Conservation (phyloP, 352 stramenopile species). For the Blastocystis sp. region DNA sequence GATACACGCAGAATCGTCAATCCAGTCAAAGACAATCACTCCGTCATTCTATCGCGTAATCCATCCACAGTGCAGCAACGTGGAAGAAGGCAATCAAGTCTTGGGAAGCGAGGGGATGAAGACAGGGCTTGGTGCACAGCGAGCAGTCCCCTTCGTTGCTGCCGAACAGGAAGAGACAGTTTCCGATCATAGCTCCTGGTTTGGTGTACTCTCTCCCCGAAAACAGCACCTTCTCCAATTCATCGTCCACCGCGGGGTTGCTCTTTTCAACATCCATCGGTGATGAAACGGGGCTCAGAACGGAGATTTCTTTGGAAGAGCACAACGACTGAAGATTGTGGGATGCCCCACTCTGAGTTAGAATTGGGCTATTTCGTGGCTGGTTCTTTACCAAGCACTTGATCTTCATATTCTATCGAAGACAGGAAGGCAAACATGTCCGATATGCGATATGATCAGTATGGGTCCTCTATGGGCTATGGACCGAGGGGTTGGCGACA, state of each 20-base stretch:
- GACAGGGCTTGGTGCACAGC: constrained; percentile 41
- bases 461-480: constrained; percentile 45
- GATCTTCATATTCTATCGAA: neutral
- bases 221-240: constrained; percentile 9
- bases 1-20: constrained; percentile 62
- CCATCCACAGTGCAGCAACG: neutral
- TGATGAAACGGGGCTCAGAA: neutral
- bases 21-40: constrained; percentile 46
- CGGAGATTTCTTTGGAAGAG: neutral
- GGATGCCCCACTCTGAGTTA: too few species aligned
- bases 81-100: constrained; percentile 45
- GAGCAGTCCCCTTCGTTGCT: constrained; percentile 41
- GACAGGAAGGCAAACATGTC: constrained; percentile 4
- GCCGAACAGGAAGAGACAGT: constrained; percentile 48
- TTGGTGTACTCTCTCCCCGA: constrained; percentile 39
- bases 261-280: constrained; percentile 36
- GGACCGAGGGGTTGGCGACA: neutral
- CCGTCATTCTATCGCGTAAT: constrained; percentile 6
- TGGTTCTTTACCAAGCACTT: neutral
- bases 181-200: constrained; percentile 22
- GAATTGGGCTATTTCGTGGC: too few species aligned
- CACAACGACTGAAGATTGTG: neutral
- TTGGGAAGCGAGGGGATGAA: constrained; percentile 36
- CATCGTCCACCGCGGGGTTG: neutral
- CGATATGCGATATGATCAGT: constrained; percentile 65